Conservation (phyloP, 768 basidiomycete species). For the Auricularia cornea region DNA sequence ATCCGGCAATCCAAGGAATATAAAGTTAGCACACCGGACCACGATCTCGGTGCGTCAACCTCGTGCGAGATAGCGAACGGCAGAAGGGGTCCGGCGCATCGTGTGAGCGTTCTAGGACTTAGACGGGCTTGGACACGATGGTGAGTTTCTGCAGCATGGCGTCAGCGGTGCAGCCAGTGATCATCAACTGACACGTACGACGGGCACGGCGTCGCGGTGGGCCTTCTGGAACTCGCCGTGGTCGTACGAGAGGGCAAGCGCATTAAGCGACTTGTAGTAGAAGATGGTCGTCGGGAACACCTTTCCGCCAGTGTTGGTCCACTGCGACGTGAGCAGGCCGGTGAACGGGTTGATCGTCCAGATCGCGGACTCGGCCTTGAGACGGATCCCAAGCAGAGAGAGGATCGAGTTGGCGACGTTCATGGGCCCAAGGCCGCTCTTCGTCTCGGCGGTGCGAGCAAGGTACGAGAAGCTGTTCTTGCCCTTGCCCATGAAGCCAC, state of each 20-base stretch:
- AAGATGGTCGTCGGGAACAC: neutral
- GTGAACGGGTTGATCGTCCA: neutral
- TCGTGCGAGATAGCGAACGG: neutral
- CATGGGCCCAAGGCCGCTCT: neutral
- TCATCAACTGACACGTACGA: neutral
- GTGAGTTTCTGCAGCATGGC: neutral
- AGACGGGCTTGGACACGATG: neutral
- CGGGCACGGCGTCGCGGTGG: neutral
- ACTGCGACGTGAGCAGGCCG: neutral
- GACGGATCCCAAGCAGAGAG: neutral
- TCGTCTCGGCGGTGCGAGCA: neutral
- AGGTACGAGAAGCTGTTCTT: neutral
- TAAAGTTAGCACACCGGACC: neutral
- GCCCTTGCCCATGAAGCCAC: neutral
- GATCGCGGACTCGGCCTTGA: neutral
- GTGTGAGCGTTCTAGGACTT: neutral
- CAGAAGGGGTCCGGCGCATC: neutral
- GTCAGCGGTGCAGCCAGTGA: too few species aligned
- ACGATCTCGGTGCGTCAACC: neutral
- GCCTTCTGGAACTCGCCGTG: neutral
- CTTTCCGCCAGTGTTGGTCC: neutral
- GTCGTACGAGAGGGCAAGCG: neutral
- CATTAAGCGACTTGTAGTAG: neutral
- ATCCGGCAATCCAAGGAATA: neutral
- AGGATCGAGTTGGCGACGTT: neutral